Percentiles rank a stretch among this genome's conserved stretches.
phyloP scores from a whole-genome alignment of 2,329 filamentous ascomycete genomes.

The Stenocarpella maydis region DNA sequence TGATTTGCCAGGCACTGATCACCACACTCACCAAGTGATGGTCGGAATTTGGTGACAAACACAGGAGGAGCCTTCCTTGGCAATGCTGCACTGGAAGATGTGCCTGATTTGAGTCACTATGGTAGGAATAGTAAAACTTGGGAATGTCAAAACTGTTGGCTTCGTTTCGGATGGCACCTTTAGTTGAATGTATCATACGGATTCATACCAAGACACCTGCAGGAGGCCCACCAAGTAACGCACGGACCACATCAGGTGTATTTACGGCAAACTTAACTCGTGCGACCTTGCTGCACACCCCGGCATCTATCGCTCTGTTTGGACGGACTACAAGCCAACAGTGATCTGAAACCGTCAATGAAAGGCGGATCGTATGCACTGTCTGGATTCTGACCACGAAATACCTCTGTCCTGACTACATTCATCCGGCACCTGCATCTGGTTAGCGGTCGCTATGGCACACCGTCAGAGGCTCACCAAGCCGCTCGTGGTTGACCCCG shows the following conservation, averaged over 20 bases:
- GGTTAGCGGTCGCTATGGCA: constrained; percentile 22
- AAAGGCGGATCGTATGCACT: not conserved
- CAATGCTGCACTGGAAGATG: too few species aligned
- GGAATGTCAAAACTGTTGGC: not conserved
- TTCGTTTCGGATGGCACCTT: too few species aligned
- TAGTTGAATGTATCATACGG: not conserved
- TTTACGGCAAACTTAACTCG: not conserved
- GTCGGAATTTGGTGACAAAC: too few species aligned
- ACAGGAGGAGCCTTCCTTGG: too few species aligned
- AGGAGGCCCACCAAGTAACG: not conserved
- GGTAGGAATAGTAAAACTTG: too few species aligned
- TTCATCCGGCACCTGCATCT: not conserved
- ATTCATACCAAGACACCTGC: constrained; percentile 2
- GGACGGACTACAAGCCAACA: not conserved
- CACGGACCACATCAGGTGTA: not conserved
- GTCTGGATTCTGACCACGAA: not conserved
- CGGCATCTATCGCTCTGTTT: not conserved
- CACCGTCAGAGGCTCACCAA: constrained; percentile 25
- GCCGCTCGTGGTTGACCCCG: constrained; percentile 35
- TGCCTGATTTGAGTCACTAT: too few species aligned
- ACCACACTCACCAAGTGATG: too few species aligned
- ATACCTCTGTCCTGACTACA: not conserved
- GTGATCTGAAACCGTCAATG: not conserved
- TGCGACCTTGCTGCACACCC: too few species aligned
- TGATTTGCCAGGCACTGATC: too few species aligned